These are phyloP conservation scores for Tilletia caries DNA, from an alignment of 1,284 basidiomycete species.

Conservation along the genomic window DNA sequence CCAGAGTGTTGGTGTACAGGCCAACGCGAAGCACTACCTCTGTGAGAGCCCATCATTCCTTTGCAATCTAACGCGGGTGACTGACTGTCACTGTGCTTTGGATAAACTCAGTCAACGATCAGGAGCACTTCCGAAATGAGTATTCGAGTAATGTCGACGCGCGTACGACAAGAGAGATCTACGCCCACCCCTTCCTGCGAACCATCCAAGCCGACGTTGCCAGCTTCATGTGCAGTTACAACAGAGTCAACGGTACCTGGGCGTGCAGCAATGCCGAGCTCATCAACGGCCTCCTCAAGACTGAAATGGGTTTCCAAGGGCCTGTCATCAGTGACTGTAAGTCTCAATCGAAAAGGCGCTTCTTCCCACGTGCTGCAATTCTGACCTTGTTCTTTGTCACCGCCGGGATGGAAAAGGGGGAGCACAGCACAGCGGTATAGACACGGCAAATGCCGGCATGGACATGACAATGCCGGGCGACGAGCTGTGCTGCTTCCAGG, in stretches of 20 bases:
- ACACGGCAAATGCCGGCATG: slow-evolving; percentile 63
- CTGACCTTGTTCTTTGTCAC: background rate
- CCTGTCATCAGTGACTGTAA: slow-evolving; percentile 58
- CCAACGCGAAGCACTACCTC: slow-evolving; percentile 30
- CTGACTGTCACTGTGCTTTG: too few species aligned
- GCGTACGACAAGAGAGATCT: slow-evolving; percentile 64
- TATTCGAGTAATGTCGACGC: slow-evolving; percentile 67
- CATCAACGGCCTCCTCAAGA: slow-evolving; percentile 70
- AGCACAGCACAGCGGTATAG: slow-evolving; percentile 8
- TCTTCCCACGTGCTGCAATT: background rate
- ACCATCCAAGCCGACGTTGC: slow-evolving; percentile 22
- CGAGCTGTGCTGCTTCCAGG: slow-evolving; percentile 1
- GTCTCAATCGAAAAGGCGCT: background rate
- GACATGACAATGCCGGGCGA: slow-evolving; percentile 61
- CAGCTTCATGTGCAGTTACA: slow-evolving; percentile 56
- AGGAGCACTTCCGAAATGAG: slow-evolving; percentile 4
- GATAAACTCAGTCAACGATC: too few species aligned
- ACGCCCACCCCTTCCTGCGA: slow-evolving; percentile 31
- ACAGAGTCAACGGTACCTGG: slow-evolving; percentile 66
- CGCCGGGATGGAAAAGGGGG: background rate
- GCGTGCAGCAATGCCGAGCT: slow-evolving; percentile 68
- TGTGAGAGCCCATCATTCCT: too few species aligned
- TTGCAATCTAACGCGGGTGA: too few species aligned
- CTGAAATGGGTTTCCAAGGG: slow-evolving; percentile 74
- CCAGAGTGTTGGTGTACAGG: slow-evolving; percentile 68